phyloP scores from a whole-genome alignment of 768 basidiomycete species.

The Harrya chromipes region DNA sequence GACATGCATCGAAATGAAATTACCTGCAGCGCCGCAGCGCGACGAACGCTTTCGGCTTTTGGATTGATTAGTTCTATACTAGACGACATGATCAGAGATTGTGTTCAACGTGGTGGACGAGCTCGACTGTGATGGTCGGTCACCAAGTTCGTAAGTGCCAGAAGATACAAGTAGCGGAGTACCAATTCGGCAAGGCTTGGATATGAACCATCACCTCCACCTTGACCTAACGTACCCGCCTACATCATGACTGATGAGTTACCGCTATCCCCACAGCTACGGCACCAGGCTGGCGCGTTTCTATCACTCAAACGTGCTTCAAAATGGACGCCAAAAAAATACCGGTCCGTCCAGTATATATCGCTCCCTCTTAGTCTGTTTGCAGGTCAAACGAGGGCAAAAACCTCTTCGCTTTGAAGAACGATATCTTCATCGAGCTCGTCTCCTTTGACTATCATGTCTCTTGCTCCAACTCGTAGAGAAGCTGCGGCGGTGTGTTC shows the following conservation, averaged over 20 bases:
- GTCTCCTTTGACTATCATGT: conserved; percentile 11
- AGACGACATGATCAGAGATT: conserved; percentile 49
- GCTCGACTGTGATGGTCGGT: conserved; percentile 15
- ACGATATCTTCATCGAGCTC: conserved; percentile 6
- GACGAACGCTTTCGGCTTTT: conserved; percentile 89
- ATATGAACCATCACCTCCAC: conserved; percentile 30
- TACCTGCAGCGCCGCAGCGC: conserved; percentile 91
- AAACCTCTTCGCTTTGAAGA: conserved; percentile 9
- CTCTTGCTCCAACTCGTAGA: conserved; percentile 12
- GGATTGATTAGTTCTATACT: conserved; percentile 96
- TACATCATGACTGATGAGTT: conserved; percentile 25
- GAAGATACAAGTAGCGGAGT: conserved; percentile 28
- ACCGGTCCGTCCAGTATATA: conserved; percentile 28
- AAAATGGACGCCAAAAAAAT: conserved; percentile 17
- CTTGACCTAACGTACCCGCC: conserved; percentile 25
- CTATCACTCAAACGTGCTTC: conserved; percentile 27
- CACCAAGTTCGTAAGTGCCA: conserved; percentile 3
- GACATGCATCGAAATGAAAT: conserved; percentile 17
- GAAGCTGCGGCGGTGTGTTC: conserved; percentile 20
- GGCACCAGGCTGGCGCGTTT: conserved; percentile 35
- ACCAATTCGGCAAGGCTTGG: conserved; percentile 29
- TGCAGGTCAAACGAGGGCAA: conserved; percentile 10
- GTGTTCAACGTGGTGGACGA: conserved; percentile 20
- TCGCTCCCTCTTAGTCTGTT: conserved; percentile 13
- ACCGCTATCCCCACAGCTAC: conserved; percentile 28